phyloP scores from a whole-genome alignment of 495 filamentous ascomycete genomes.

The Aspergillus panamensis region DNA sequence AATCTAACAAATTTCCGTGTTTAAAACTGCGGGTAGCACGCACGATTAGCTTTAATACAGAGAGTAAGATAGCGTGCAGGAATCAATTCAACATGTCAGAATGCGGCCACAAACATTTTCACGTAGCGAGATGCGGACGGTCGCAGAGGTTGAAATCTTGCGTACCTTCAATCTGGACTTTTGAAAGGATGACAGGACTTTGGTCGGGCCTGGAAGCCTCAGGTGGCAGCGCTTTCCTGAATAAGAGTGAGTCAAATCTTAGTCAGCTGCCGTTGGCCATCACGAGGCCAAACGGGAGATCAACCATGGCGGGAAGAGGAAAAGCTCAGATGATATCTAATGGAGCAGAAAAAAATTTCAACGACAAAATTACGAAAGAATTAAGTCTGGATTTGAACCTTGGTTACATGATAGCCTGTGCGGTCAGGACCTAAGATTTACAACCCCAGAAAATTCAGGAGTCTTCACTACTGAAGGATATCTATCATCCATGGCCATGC shows the following conservation, averaged over 20 bases:
- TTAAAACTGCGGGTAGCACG: conserved; percentile 6
- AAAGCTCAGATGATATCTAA: not conserved
- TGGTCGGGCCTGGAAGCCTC: conserved; percentile 11
- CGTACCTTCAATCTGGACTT: conserved; percentile 6
- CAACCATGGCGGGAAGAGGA: not conserved
- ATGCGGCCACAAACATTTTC: conserved; percentile 9
- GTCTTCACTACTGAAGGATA: too few species aligned
- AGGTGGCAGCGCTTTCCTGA: conserved; percentile 9
- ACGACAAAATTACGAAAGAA: too few species aligned
- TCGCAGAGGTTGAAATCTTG: conserved; percentile 14
- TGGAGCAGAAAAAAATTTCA: too few species aligned
- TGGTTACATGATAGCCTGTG: too few species aligned
- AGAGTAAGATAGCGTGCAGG: not conserved
- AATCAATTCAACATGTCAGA: conserved; percentile 12
- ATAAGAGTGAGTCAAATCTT: conserved; percentile 8
- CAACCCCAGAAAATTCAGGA: too few species aligned
- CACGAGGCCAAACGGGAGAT: conserved; percentile 8
- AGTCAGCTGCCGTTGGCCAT: conserved; percentile 16
- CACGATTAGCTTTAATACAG: conserved; percentile 10
- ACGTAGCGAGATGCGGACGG: not conserved
- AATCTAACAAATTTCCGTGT: conserved; percentile 2
- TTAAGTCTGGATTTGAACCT: too few species aligned
- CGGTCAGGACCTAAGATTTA: too few species aligned
- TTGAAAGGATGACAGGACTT: conserved; percentile 7
- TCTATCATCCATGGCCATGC: too few species aligned